phyloP scores from a whole-genome alignment of 2,329 filamentous ascomycete species.

The Colletotrichum simmondsii region DNA sequence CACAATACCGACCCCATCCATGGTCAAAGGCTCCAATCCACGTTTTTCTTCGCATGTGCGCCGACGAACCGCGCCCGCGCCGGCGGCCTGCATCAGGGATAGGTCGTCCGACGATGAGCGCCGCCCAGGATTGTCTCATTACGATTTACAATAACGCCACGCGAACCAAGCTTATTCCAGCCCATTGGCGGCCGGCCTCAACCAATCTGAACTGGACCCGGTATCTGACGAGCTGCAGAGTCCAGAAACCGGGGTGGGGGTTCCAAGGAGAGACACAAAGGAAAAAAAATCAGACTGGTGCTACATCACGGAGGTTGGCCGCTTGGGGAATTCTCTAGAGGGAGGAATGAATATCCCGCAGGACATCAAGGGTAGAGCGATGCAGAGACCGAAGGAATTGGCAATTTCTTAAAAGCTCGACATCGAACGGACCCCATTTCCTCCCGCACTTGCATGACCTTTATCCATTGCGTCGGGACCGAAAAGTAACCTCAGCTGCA shows the following conservation, averaged over 20 bases:
- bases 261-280: not conserved
- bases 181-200: not conserved
- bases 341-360: not conserved
- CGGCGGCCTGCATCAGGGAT: conserved; percentile 20
- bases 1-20: conserved; percentile 5
- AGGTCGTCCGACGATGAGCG: not conserved
- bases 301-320: conserved; percentile 10
- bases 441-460: conserved; percentile 22
- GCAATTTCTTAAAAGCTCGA: not conserved
- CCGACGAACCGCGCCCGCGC: not conserved
- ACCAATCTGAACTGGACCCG: conserved; percentile 2
- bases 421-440: not conserved
- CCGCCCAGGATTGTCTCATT: conserved; percentile 3
- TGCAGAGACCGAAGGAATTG: not conserved
- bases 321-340: not conserved
- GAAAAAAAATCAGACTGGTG: not conserved
- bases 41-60: conserved; percentile 4
- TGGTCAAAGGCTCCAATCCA: not conserved
- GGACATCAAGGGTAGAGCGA: not conserved
- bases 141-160: conserved; percentile 20
- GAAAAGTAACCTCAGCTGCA: conserved; percentile 8
- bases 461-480: conserved; percentile 2
- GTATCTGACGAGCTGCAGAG: conserved; percentile 3
- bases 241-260: not conserved
- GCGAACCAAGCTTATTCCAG: not conserved